Conservation (phyloP, 768 basidiomycete genomes). For the Rickenella mellea region DNA sequence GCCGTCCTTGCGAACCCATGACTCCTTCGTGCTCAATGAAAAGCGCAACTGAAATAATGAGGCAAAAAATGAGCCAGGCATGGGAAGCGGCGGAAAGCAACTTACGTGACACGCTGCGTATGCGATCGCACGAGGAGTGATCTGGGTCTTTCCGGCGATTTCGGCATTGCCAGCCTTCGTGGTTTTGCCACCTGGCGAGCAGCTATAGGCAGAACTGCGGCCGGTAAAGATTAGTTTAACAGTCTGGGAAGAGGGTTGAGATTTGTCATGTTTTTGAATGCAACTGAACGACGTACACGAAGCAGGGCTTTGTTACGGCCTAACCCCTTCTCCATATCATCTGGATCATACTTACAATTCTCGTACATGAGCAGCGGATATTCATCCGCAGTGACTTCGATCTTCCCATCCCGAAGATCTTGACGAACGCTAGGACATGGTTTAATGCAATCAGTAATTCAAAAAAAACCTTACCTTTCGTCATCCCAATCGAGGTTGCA, state of each 20-base stretch:
- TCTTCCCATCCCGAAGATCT: too few relatives aligned
- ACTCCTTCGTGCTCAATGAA: conserved; percentile 9
- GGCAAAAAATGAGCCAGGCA: background rate
- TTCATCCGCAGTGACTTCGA: too few relatives aligned
- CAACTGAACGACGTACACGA: conserved; percentile 11
- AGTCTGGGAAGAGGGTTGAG: too few relatives aligned
- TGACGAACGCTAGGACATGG: too few relatives aligned
- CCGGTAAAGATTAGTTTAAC: too few relatives aligned
- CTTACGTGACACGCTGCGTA: conserved; percentile 21
- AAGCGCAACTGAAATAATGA: conserved; percentile 13
- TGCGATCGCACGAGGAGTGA: conserved; percentile 19
- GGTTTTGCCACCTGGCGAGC: too few relatives aligned
- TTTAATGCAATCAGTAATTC: too few relatives aligned
- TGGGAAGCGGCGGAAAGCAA: background rate
- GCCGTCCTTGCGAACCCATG: conserved; percentile 11
- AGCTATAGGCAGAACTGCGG: too few relatives aligned
- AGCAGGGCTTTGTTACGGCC: conserved; percentile 13
- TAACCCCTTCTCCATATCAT: conserved; percentile 12
- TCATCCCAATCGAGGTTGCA: conserved; percentile 19
- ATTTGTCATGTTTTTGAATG: conserved; percentile 2
- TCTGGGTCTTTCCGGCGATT: conserved; percentile 9
- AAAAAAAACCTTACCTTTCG: conserved; percentile 2
- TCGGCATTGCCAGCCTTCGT: conserved; percentile 4
- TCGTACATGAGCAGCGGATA: conserved; percentile 5
- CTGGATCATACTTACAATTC: conserved; percentile 3